Percentiles rank a stretch among this genome's conserved stretches.
These are phyloP conservation scores for Colletotrichum tamarilloi DNA, from an alignment of 2,329 filamentous ascomycete genomes.

Conservation along the genomic window DNA sequence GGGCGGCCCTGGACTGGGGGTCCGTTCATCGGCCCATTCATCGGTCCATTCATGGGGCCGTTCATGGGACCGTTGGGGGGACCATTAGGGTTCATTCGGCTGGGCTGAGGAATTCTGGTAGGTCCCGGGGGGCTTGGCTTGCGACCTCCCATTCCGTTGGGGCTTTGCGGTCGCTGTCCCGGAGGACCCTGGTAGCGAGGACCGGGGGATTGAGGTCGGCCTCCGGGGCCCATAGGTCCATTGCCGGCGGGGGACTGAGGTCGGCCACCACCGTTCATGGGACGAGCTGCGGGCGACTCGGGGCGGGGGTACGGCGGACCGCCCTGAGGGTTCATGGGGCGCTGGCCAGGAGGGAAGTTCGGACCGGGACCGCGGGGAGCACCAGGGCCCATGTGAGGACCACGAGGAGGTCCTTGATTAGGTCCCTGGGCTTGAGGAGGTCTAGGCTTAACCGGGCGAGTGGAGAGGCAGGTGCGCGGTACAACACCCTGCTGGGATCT, in stretches of 20 bases:
- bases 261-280: conserved; percentile 45
- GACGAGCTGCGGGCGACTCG: conserved; percentile 46
- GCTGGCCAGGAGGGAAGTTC: conserved; percentile 46
- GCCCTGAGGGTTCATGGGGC: conserved; percentile 51
- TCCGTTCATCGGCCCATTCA: conserved; percentile 26
- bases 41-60: neutral
- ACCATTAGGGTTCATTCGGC: conserved; percentile 57
- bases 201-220: conserved; percentile 60
- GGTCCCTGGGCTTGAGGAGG: conserved; percentile 60
- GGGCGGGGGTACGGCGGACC: conserved; percentile 46
- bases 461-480: conserved; percentile 92
- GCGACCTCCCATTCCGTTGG: conserved; percentile 50
- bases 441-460: conserved; percentile 89
- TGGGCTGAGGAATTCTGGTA: conserved; percentile 51
- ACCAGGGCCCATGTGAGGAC: conserved; percentile 64
- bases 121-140: conserved; percentile 57
- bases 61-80: neutral
- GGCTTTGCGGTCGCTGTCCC: conserved; percentile 52
- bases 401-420: conserved; percentile 59
- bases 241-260: conserved; percentile 56
- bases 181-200: conserved; percentile 47
- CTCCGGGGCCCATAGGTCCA: conserved; percentile 46
- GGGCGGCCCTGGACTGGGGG: conserved; percentile 39
- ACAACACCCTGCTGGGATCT: conserved; percentile 92
- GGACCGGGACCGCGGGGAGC: conserved; percentile 45